Evolutionary conservation across 768 basidiomycete genomes (phyloP), one percentile per base, ranked within the genome.

Genomic region (Pisolithus orientalis): DNA sequence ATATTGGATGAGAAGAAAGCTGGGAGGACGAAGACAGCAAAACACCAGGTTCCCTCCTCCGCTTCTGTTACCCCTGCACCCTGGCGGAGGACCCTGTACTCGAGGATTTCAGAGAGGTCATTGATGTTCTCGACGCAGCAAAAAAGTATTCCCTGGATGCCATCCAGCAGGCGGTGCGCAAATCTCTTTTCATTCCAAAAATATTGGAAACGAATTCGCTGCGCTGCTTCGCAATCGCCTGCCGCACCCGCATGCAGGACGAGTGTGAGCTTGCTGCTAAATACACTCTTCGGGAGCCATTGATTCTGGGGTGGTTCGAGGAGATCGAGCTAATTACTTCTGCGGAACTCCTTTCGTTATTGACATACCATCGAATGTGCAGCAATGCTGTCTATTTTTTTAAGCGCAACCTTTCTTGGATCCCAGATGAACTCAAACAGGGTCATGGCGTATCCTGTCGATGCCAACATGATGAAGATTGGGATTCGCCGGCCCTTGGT

Each of bases 161-260:
- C 8, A 49, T 65, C 28, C 56, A 63, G 42, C 51, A 14, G 37
- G 62, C 44, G 16, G 51, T 61, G 21, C 55, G 53, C 5, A 55
- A 62, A 13, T 53, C 60, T 7, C 51, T 71, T 11, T 49, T 49
- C 8, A 53, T 53, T 40, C 59, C 64, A 1, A 38, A 53, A 6
- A 45, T 57, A 13, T 43, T 63, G 6, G 52, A 62, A 3, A 52
- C 17, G 1, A 60, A 64, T 4, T 57, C 70, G 6, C 27, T 73
- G 1, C 57, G 62, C 4, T 62, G 63, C 7, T 73, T 69, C 47
- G 69, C 64, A 4, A 60, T 72, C 11, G 65, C 70, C 6, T 59
- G 56, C n/a, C 62, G 57, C 10, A 65, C 64, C 37, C 43, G 47
- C 7, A 43, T 66, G n/a, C 52, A 45, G 27, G 52, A 59, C 7